phyloP scores from a whole-genome alignment of 2,329 filamentous ascomycete species.

The Colletotrichum graminicola region DNA sequence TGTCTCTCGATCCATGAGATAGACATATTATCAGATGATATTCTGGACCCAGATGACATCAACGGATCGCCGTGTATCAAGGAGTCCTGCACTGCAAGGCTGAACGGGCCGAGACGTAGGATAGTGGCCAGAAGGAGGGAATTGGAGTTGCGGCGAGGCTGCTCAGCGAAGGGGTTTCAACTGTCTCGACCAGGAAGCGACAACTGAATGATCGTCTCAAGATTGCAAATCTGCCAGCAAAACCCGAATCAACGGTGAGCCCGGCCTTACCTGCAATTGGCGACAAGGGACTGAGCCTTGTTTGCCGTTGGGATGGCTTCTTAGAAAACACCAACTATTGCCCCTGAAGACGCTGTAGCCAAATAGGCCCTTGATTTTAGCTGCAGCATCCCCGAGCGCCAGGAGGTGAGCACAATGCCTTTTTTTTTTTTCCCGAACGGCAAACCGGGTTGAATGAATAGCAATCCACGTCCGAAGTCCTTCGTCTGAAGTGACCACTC shows the following conservation, averaged over 20 bases:
- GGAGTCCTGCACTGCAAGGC: conserved; percentile 24
- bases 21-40: conserved; percentile 31
- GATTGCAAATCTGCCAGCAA: conserved; percentile 41
- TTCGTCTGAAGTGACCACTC: conserved; percentile 38
- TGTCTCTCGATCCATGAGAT: conserved; percentile 27
- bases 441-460: conserved; percentile 25
- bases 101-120: conserved; percentile 3
- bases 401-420: conserved; percentile 15
- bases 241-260: conserved; percentile 19
- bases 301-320: conserved; percentile 12
- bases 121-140: conserved; percentile 5
- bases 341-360: conserved; percentile 20
- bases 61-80: conserved; percentile 5
- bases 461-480: conserved; percentile 12
- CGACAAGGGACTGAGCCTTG: conserved; percentile 8
- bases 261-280: conserved; percentile 1
- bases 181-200: conserved; percentile 20
- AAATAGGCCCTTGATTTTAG: conserved; percentile 17
- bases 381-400: conserved; percentile 17
- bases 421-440: not conserved
- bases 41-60: conserved; percentile 14
- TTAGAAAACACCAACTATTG: conserved; percentile 1
- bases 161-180: conserved; percentile 30
- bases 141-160: conserved; percentile 28
- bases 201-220: conserved; percentile 41